A percentile compares a stretch with the other conserved stretches of the same genome.
These are phyloP conservation scores for Arxiozyma telluris DNA, from an alignment of 1,139 yeast genomes.

Conservation along the genomic window DNA sequence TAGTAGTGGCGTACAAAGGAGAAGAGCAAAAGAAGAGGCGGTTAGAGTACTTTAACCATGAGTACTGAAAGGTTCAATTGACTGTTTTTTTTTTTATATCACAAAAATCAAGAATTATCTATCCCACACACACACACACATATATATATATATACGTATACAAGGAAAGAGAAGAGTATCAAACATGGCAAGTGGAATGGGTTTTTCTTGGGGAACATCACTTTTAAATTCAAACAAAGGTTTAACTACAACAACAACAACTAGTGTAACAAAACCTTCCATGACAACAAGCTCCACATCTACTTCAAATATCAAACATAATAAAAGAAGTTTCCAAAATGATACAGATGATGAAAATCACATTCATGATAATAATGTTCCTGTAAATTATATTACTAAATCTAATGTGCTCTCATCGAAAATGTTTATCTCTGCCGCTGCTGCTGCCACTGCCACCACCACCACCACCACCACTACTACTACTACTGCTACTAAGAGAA, in stretches of 20 bases:
- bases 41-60: no score
- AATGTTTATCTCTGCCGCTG: neutral
- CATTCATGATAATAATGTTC: no score
- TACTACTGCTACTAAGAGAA: neutral
- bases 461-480: neutral
- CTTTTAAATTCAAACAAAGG: neutral
- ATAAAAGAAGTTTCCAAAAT: constrained; percentile 2
- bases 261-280: neutral
- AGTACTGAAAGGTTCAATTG: neutral
- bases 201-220: constrained; percentile 27
- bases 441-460: neutral
- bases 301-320: neutral
- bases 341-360: neutral
- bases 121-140: neutral
- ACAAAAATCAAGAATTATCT: neutral
- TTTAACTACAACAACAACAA: neutral
- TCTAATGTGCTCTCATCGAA: neutral
- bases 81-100: no score
- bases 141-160: no score
- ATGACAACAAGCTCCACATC: neutral
- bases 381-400: neutral
- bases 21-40: no score
- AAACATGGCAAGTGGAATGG: constrained; percentile 8
- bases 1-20: neutral
- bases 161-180: neutral